Evolutionary conservation across 306 rosid species (phyloP).

Genomic region (Gynostemma pentaphyllum): DNA sequence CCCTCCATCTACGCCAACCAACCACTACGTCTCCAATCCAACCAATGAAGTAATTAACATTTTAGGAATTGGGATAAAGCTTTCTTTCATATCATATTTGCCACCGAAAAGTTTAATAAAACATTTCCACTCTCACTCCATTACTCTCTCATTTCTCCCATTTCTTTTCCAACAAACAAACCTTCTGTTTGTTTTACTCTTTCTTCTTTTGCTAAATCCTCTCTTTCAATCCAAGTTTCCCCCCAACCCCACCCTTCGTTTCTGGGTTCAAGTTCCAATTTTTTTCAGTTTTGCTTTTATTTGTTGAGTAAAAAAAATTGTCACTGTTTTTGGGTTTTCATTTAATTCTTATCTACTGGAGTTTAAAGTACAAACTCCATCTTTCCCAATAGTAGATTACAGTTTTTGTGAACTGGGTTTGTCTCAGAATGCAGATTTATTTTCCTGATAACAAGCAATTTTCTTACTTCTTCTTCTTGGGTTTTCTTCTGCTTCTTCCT

Average conservation of each 20-base stretch:
- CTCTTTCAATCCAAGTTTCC: slow-evolving; percentile 10
- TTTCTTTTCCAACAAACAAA: slow-evolving; percentile 1
- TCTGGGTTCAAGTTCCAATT: not conserved
- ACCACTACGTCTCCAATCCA: too few relatives aligned
- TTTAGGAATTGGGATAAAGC: too few relatives aligned
- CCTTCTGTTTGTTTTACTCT: not conserved
- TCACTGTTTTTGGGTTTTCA: not conserved
- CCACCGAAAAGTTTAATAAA: not conserved
- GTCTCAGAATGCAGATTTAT: not conserved
- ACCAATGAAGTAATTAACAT: too few relatives aligned
- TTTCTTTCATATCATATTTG: too few relatives aligned
- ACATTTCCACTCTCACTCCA: not conserved
- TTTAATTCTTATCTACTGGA: not conserved
- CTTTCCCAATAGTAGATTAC: not conserved
- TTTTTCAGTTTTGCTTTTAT: not conserved
- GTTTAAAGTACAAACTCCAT: not conserved
- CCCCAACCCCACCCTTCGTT: not conserved
- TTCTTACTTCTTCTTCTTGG: not conserved
- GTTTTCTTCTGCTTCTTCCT: not conserved
- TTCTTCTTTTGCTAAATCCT: not conserved
- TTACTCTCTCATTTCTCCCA: slow-evolving; percentile 3
- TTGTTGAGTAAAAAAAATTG: not conserved
- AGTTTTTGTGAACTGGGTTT: not conserved
- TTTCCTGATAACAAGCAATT: not conserved
- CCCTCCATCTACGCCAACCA: too few relatives aligned